A percentile compares a stretch with the other conserved stretches of the same genome.
Evolutionary conservation across 345 rosid species (phyloP).

Genomic region (Nephelium lappaceum): DNA sequence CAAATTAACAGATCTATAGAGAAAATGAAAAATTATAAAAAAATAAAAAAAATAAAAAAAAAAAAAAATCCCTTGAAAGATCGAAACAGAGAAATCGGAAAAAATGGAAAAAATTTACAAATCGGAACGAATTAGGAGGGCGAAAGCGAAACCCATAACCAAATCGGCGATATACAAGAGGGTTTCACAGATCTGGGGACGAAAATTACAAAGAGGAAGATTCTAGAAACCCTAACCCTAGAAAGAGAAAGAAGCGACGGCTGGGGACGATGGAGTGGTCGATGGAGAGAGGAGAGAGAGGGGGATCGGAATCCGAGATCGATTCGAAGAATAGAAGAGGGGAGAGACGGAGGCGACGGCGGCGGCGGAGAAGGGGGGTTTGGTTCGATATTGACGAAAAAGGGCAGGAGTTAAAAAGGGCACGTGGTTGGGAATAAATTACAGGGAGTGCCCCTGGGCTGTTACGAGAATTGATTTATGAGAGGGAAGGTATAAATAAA

Average conservation of each 20-base stretch:
- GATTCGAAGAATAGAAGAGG: constrained; percentile 10
- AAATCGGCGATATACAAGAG: not conserved
- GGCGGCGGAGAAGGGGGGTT: not conserved
- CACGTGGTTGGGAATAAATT: constrained; percentile 30
- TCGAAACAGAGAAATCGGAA: constrained; percentile 1
- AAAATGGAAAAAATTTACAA: not conserved
- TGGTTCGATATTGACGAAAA: constrained; percentile 22
- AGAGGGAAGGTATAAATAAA: not conserved
- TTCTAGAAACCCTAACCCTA: constrained; percentile 35
- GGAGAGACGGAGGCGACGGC: constrained; percentile 23
- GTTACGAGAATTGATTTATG: not conserved
- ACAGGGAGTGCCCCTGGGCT: constrained; percentile 29
- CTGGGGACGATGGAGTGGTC: constrained; percentile 11
- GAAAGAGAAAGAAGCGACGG: constrained; percentile 10
- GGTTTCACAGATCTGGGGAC: constrained; percentile 17
- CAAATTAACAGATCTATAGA: constrained; percentile 24
- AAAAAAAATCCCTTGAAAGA: not conserved
- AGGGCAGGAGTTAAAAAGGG: constrained; percentile 24
- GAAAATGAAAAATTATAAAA: too few relatives aligned
- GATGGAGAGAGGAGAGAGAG: constrained; percentile 18
- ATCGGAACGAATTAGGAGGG: not conserved
- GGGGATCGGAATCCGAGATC: not conserved
- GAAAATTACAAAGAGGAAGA: constrained; percentile 11
- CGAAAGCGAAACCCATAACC: constrained; percentile 1
- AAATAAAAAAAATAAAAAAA: too few relatives aligned